Conservation (phyloP, 495 filamentous ascomycete genomes). For the Choiromyces venosus region DNA sequence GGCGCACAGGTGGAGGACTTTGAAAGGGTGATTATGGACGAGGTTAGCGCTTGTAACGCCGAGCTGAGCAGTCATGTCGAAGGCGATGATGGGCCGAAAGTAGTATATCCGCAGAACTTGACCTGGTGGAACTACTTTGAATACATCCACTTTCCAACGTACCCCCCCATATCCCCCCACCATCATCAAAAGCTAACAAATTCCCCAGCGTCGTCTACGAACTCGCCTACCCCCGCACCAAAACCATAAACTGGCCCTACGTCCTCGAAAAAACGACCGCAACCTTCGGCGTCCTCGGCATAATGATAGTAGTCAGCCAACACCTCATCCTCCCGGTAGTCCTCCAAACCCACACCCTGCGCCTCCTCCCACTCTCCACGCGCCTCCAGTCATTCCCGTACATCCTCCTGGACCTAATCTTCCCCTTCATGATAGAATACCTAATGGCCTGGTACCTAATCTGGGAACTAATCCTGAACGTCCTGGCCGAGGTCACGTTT, state of each 20-base stretch:
- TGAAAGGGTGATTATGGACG: conserved; percentile 55
- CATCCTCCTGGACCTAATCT: conserved; percentile 63
- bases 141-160: conserved; percentile 64
- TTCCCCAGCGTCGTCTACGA: conserved; percentile 59
- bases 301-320: conserved; percentile 58
- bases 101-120: conserved; percentile 61
- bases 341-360: conserved; percentile 59
- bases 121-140: conserved; percentile 62
- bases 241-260: conserved; percentile 63
- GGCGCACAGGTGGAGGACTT: conserved; percentile 56
- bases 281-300: conserved; percentile 61
- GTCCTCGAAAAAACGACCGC: conserved; percentile 63
- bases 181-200: conserved; percentile 1
- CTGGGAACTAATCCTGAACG: conserved; percentile 74
- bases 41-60: conserved; percentile 56
- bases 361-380: conserved; percentile 55
- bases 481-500: conserved; percentile 63
- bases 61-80: conserved; percentile 51
- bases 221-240: conserved; percentile 66
- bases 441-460: conserved; percentile 65
- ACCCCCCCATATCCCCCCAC: conserved; percentile 5
- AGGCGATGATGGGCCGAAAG: conserved; percentile 46
- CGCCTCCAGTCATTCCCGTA: conserved; percentile 63
- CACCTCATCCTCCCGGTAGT: conserved; percentile 62
- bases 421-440: conserved; percentile 72